Conservation (phyloP, 371 early-diverging fungal genomes). For the Mortierella polycephala region DNA sequence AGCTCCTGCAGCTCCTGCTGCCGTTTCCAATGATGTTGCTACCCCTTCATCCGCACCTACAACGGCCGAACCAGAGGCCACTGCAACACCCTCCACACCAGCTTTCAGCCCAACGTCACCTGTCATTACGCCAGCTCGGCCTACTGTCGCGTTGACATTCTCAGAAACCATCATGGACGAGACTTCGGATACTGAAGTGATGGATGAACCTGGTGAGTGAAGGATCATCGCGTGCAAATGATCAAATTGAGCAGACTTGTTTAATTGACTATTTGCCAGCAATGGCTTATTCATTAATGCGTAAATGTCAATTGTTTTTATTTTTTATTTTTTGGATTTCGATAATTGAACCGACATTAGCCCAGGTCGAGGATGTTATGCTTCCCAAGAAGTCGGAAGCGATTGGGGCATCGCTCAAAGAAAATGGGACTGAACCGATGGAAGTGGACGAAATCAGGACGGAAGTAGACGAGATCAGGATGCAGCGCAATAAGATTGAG, state of each 20-base stretch:
- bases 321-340: too few species aligned
- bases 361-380: neutral
- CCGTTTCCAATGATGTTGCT: too few species aligned
- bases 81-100: neutral
- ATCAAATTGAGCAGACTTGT: neutral
- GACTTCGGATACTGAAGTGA: neutral
- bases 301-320: too few species aligned
- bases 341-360: neutral
- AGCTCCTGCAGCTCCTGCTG: neutral
- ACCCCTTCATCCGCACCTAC: neutral
- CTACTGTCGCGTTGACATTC: conserved; percentile 5
- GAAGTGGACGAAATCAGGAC: conserved; percentile 4
- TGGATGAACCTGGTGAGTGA: conserved; percentile 10
- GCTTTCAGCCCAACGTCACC: conserved; percentile 14
- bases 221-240: neutral
- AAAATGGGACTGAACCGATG: conserved; percentile 11
- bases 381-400: neutral
- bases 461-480: conserved; percentile 4
- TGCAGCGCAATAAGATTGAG: conserved; percentile 9
- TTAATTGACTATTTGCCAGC: neutral
- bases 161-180: conserved; percentile 3
- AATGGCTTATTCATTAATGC: conserved; percentile 4
- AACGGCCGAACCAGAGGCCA: neutral
- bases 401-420: neutral
- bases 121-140: conserved; percentile 1